Conservation (phyloP, 164 flowering plant genomes). For the Stephania yunnanensis region DNA sequence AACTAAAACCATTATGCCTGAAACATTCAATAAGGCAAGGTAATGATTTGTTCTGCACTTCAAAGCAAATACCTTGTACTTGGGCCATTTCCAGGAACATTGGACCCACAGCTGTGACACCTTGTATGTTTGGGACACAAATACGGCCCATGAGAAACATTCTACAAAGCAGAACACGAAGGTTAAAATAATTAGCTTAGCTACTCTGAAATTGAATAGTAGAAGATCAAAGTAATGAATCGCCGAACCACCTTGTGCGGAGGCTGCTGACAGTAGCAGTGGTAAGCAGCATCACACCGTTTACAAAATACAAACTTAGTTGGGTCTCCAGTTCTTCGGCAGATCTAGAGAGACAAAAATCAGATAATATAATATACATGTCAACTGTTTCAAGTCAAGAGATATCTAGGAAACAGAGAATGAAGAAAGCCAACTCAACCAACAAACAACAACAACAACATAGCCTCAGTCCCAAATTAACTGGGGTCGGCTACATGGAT, state of each 20-base stretch:
- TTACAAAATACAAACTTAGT: constrained; percentile 90
- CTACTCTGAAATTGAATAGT: neutral
- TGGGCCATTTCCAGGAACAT: constrained; percentile 90
- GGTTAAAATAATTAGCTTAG: neutral
- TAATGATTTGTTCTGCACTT: neutral
- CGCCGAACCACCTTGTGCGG: constrained; percentile 75
- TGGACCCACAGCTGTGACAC: constrained; percentile 96
- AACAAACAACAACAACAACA: too few species aligned
- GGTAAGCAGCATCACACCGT: constrained; percentile 96
- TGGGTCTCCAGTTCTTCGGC: constrained; percentile 91
- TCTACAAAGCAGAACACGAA: constrained; percentile 38
- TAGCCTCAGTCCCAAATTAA: too few species aligned
- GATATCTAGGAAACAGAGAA: neutral
- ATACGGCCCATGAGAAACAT: constrained; percentile 84
- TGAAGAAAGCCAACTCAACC: too few species aligned
- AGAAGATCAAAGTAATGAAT: neutral
- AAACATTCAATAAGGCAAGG: neutral
- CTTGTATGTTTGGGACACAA: constrained; percentile 90
- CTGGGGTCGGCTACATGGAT: too few species aligned
- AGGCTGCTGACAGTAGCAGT: constrained; percentile 97
- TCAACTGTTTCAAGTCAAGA: neutral
- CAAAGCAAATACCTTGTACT: constrained; percentile 65
- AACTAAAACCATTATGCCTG: neutral
- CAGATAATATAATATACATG: neutral
- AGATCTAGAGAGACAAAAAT: constrained; percentile 40